A percentile compares a stretch with the other conserved stretches of the same genome.
phyloP scores from a whole-genome alignment of 106 monocot genomes.

The Dendrobium huoshanense region DNA sequence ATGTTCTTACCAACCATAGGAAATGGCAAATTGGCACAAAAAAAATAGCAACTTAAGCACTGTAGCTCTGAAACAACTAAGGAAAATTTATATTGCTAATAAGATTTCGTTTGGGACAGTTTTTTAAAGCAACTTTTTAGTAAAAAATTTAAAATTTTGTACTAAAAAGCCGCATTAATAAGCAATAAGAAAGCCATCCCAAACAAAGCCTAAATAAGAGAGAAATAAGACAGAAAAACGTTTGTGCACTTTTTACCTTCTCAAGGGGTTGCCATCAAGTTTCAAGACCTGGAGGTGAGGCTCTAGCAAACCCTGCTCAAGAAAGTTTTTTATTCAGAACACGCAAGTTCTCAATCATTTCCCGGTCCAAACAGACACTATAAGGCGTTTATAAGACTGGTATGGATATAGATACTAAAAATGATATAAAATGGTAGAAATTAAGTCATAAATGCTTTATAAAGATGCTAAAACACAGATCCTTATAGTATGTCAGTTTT shows the following conservation, averaged over 20 bases:
- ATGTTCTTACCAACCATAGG: too few species aligned
- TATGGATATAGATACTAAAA: not conserved
- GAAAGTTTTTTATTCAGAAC: slow-evolving; percentile 6
- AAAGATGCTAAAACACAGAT: not conserved
- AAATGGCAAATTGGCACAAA: too few species aligned
- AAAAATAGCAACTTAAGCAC: too few species aligned
- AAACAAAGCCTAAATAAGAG: not conserved
- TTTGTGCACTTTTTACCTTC: slow-evolving; percentile 43
- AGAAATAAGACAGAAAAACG: not conserved
- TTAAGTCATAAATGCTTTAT: not conserved
- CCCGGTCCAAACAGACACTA: not conserved
- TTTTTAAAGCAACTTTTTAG: too few species aligned
- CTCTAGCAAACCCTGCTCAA: slow-evolving; percentile 79
- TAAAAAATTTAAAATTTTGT: too few species aligned
- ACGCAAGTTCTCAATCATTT: not conserved
- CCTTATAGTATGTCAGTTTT: not conserved
- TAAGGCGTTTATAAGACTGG: not conserved
- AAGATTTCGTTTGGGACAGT: too few species aligned
- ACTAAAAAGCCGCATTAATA: too few species aligned
- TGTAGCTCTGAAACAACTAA: too few species aligned
- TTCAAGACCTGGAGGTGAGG: slow-evolving; percentile 62
- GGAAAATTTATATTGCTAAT: too few species aligned
- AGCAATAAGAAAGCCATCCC: too few species aligned
- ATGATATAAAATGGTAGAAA: not conserved
- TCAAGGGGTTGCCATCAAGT: slow-evolving; percentile 84